Evolutionary conservation across 2,329 filamentous ascomycete genomes (phyloP).

Genomic region (Stromatinia cepivora): DNA sequence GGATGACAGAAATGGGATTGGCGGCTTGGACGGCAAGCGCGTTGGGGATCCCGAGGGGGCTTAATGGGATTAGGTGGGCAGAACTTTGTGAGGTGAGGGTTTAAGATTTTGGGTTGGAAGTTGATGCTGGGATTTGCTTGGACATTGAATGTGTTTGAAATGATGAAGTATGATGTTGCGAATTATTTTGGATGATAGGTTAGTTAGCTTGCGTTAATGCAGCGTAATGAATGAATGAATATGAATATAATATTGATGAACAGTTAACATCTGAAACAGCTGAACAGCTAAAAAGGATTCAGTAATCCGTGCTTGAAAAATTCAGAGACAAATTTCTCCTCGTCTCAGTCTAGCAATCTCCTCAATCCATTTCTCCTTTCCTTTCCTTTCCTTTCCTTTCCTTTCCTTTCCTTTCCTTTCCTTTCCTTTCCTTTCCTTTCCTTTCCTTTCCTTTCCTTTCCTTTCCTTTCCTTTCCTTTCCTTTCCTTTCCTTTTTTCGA

Average conservation of each 20-base stretch:
- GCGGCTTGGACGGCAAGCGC: slow-evolving; percentile 42
- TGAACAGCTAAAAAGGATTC: neutral
- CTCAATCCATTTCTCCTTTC: too few relatives aligned
- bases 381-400: too few relatives aligned
- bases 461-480: too few relatives aligned
- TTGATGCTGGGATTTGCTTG: too few relatives aligned
- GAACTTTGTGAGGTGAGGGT: slow-evolving; percentile 34
- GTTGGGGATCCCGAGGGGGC: slow-evolving; percentile 41
- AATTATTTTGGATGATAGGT: neutral
- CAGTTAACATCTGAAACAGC: too few relatives aligned
- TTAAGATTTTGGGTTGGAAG: neutral
- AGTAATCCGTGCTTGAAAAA: neutral
- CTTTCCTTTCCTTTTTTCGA: too few relatives aligned
- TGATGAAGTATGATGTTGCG: neutral
- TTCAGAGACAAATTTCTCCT: too few relatives aligned
- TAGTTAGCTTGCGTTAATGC: neutral
- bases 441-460: too few relatives aligned
- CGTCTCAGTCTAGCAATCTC: too few relatives aligned
- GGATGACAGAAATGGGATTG: slow-evolving; percentile 41
- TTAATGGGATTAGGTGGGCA: slow-evolving; percentile 40
- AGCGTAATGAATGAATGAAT: slow-evolving; percentile 6
- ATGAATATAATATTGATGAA: neutral
- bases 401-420: too few relatives aligned
- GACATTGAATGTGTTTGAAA: neutral
- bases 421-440: too few relatives aligned